Evolutionary conservation across 2,329 filamentous ascomycete species (phyloP), one percentile per base, ranked within the genome.

Genomic region (Tolypocladium endophyticum): DNA sequence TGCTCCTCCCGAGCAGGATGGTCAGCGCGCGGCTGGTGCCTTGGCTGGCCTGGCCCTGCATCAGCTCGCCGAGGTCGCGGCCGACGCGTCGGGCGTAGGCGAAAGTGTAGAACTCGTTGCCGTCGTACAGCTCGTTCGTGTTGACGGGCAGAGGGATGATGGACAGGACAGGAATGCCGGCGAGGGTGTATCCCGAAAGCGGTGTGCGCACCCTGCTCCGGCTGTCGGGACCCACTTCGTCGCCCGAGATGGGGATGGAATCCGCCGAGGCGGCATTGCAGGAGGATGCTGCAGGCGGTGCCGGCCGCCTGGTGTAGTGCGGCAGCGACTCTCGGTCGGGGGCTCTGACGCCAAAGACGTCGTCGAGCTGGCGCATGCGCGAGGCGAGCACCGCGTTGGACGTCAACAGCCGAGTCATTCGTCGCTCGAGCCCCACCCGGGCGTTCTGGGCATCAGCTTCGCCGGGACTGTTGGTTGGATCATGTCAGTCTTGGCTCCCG

Each of bases 361-460:
- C 66, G 56, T 64, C 63, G 25, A 69, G 56, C 57, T 63, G 64
- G 45, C 70, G 70, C 64, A 74, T 67, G 35, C 72, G 68, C 8
- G 62, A 58, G n/a, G 72, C 62, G 28, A 74, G 67, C 43, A 65
- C 62, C 39, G 68, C 62, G 63, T 74, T 74, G 62, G 72, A 72
- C 23, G 71, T 70, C 55, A 74, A 66, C 4, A 74, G 61, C 55
- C 73, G 64, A 1, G 64, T 64, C 55, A 73, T 71, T 35, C 73
- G 70, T 39, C 71, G 70, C 23, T 69, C 67, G 18, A 74, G 70
- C 39, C 69, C 71, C 57, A 71, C 64, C 60, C 67, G 66, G 59
- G 72, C 73, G 63, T 71, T 73, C 47, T 71, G 68, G 35, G 73
- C 73, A 58, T 74, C 73, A 28, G 67, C 66, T 54, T 72, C 69